Base-by-base conservation (phyloP, 169 alveolate species). In the Nephromyces sp. region DNA sequence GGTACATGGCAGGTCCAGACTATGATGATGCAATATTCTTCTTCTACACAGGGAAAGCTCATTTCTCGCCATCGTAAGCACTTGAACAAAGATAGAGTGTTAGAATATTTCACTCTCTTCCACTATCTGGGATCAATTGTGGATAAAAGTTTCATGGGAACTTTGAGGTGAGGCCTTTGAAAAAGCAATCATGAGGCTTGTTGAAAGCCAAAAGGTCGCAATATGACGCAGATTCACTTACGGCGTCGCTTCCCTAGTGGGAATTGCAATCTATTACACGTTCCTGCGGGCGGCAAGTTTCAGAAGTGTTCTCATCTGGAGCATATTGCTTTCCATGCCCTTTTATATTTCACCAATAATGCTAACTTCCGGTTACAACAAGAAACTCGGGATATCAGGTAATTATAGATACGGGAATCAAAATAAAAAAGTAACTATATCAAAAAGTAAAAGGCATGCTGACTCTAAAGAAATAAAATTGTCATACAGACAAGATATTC, bases 11-110 rank as follows among this genome's bases (percentile, higher is more conserved):
- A 65, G 96, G 95, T 6, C 95, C 95, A 6, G 95, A 89, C 62
- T 90, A 90, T 68, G 92, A 88, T 31, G 97, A 95, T 70, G 95
- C 97, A 0, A 86, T 95, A 86, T 94, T 94, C 83, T 96, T 90
- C 84, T 96, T 83, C 78, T 90, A 92, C 67, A 92, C 98, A 2
- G 91, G 91, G 77, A 90, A 85, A 25, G 85, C 95, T 66, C 90
- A 94, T 6, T 94, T 95, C 75, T 82, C 90, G 27, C 97, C 98
- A 43, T 43, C 57, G 57, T 43, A n/a, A 43, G 57, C n/a, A 15
- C 57, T 43, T n/a, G 15, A 15, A 43, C 15, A 43, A 15, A 15
- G n/a, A n/a, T n/a, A n/a, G n/a, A n/a, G n/a, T n/a, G n/a, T n/a
- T n/a, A n/a, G n/a, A 15, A 15, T 15, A 43, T 43, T 43, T 43